These are phyloP conservation scores for Xylaria sp. DNA, from an alignment of 2,329 filamentous ascomycete species.

Conservation along the genomic window DNA sequence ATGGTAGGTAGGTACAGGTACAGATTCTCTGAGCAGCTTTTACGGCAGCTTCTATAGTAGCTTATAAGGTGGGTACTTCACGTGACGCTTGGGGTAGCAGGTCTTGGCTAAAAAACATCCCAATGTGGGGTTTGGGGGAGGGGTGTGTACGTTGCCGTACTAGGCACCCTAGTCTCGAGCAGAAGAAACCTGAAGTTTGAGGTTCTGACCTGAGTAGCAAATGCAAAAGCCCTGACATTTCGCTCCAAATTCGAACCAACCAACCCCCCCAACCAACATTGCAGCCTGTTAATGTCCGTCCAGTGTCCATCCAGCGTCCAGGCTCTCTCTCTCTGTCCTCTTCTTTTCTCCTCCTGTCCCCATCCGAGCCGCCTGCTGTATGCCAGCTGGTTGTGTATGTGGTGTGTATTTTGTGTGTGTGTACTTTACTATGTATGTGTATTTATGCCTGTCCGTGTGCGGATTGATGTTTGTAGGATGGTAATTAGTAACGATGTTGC, in stretches of 20 bases:
- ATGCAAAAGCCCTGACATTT: constrained; percentile 24
- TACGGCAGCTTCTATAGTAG: constrained; percentile 13
- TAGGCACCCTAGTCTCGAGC: background rate
- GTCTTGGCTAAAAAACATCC: constrained; percentile 22
- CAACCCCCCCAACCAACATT: constrained; percentile 1
- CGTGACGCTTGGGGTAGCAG: constrained; percentile 31
- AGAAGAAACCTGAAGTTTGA: constrained; percentile 17
- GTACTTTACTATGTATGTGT: background rate
- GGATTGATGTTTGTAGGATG: constrained; percentile 11
- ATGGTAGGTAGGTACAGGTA: background rate
- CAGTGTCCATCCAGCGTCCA: constrained; percentile 23
- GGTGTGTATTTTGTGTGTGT: background rate
- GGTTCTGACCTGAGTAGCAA: constrained; percentile 6
- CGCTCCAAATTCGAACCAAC: constrained; percentile 11
- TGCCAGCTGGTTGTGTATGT: constrained; percentile 8
- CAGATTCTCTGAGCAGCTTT: background rate
- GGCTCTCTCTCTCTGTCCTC: constrained; percentile 8
- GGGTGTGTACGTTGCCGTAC: background rate
- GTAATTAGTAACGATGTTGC: constrained; percentile 34
- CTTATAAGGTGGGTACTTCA: constrained; percentile 37
- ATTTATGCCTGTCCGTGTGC: background rate
- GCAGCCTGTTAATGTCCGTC: constrained; percentile 31
- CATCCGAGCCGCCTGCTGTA: background rate
- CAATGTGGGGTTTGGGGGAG: constrained; percentile 19
- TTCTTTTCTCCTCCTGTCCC: background rate